Conservation (phyloP, 2,329 filamentous ascomycete species). For the Aspergillus sclerotialis region DNA sequence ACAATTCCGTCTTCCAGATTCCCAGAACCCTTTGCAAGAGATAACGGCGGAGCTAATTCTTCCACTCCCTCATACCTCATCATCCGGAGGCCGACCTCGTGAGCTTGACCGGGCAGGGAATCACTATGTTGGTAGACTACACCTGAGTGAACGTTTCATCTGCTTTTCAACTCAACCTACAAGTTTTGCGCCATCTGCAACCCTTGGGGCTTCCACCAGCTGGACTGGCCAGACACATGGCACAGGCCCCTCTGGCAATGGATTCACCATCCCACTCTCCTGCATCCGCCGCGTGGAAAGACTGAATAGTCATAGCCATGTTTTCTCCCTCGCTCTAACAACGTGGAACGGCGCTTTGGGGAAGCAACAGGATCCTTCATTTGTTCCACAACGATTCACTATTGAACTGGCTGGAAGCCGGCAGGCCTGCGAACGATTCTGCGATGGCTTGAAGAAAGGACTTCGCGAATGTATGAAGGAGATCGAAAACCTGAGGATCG, state of each 20-base stretch:
- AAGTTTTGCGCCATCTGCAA: conserved; percentile 76
- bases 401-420: conserved; percentile 85
- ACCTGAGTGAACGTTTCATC: conserved; percentile 88
- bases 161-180: conserved; percentile 94
- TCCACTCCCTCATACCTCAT: conserved; percentile 57
- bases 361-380: conserved; percentile 50
- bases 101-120: conserved; percentile 60
- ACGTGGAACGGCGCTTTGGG: conserved; percentile 73
- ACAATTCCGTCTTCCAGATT: conserved; percentile 90
- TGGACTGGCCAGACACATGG: conserved; percentile 93
- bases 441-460: conserved; percentile 88
- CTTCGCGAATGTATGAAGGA: conserved; percentile 80
- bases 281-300: conserved; percentile 87
- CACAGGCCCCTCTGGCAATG: conserved; percentile 86
- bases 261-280: conserved; percentile 89
- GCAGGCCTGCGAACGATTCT: conserved; percentile 88
- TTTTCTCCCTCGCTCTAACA: conserved; percentile 88
- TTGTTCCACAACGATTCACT: conserved; percentile 77
- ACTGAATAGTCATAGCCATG: conserved; percentile 82
- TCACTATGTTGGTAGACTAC: conserved; percentile 86
- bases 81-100: conserved; percentile 50
- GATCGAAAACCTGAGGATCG: conserved; percentile 73
- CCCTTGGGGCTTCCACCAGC: conserved; percentile 67
- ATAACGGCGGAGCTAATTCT: conserved; percentile 95
- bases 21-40: conserved; percentile 89